Base-by-base conservation (phyloP, 345 rosid genomes). In the Sisymbrium irio region DNA sequence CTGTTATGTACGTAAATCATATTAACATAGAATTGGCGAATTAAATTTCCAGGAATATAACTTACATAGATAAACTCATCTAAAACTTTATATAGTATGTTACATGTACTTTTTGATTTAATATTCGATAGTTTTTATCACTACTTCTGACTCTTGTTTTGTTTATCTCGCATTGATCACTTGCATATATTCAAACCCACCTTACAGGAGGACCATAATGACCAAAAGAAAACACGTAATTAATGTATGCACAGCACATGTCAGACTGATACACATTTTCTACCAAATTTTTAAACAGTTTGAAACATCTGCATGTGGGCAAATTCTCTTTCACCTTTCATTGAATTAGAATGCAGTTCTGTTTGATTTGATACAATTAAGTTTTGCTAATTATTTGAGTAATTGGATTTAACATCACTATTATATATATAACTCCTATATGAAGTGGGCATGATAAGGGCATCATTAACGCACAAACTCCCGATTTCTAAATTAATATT, bases 231-330 rank as follows among this genome's bases (percentile, higher is more conserved):
- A 57, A 66, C 51, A 74, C 46, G 28, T 5, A 30, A 30, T 66
- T 49, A 49, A 39, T 60, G 37, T 20, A 17, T 62, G 25, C 51
- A 53, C 77, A 53, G 33, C 61, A 59, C 78, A 67, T 67, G 78
- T 59, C 68, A 66, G 54, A 30, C 61, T 74, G 47, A 49, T 55
- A 59, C 6, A 59, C 12, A 50, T 4, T 32, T 59, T 40, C 32
- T 22, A 22, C 7, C 65, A 71, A 35, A 36, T 60, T 50, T 45
- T 11, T 36, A 59, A 36, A 59, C 67, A 35, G 20, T 47, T 59
- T 51, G 74, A 53, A 11, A 75, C 79, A 75, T 60, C 3, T 68
- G 79, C 79, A 75, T 75, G 79, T 75, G 77, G 35, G 8, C 77
- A 44, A 35, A 42, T 65, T 33, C 12, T 12, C 12, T 55, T 65